A percentile compares a stretch with the other conserved stretches of the same genome.
phyloP scores from a whole-genome alignment of 2,329 filamentous ascomycete species.

The Verticillium zaregamsianum region DNA sequence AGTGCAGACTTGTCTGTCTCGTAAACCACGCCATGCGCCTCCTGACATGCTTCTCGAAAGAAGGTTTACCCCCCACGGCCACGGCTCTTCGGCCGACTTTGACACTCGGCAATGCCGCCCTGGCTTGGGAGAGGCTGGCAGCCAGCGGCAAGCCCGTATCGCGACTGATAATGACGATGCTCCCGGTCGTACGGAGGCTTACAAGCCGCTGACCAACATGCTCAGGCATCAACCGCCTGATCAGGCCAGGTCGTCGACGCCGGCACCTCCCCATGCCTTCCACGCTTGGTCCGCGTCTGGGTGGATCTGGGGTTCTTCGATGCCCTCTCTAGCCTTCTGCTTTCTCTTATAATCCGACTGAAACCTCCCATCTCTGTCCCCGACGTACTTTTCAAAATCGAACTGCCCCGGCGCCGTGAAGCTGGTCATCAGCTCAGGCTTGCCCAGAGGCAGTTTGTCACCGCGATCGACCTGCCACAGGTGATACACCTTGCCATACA shows the following conservation, averaged over 20 bases:
- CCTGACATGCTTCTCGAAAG: background rate
- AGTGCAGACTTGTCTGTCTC: background rate
- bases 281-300: conserved; percentile 16
- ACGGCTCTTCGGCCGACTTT: background rate
- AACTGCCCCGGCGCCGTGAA: conserved; percentile 45
- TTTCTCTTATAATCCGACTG: conserved; percentile 41
- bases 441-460: conserved; percentile 50
- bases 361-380: conserved; percentile 41
- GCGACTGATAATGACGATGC: background rate
- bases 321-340: conserved; percentile 35
- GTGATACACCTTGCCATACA: conserved; percentile 85
- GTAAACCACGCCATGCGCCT: background rate
- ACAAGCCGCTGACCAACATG: background rate
- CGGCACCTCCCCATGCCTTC: conserved; percentile 3
- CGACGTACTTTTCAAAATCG: conserved; percentile 38
- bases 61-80: background rate
- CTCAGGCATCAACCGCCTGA: background rate
- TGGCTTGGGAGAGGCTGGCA: background rate
- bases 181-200: background rate
- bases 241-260: background rate
- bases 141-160: background rate
- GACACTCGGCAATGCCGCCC: background rate
- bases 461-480: conserved; percentile 82
- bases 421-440: conserved; percentile 52
- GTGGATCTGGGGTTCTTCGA: conserved; percentile 38